Evolutionary conservation across 352 stramenopile genomes (phyloP).

Genomic region (Phytophthora cajani): DNA sequence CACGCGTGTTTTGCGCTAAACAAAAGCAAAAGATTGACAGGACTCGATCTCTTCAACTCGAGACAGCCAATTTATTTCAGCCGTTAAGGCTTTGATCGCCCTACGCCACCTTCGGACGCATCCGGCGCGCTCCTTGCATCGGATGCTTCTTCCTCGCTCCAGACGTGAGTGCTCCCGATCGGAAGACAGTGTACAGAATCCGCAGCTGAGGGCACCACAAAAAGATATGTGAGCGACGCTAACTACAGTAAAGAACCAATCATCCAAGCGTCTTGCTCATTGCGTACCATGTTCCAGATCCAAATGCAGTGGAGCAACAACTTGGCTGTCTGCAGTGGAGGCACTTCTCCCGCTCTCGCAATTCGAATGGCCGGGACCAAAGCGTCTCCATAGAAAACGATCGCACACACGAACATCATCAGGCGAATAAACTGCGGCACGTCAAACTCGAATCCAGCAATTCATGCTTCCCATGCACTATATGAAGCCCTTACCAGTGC

Average conservation of each 20-base stretch:
- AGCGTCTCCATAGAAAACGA: conserved; percentile 68
- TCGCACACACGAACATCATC: conserved; percentile 57
- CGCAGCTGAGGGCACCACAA: conserved; percentile 25
- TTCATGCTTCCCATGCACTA: not conserved
- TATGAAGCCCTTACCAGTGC: conserved; percentile 39
- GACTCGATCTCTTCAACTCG: too few species aligned
- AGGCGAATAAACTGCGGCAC: conserved; percentile 61
- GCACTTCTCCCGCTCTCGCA: conserved; percentile 9
- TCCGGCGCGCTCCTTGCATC: conserved; percentile 15
- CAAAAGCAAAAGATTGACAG: too few species aligned
- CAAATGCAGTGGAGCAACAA: conserved; percentile 47
- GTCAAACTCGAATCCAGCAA: conserved; percentile 3
- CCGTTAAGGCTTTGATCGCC: not conserved
- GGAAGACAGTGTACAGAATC: conserved; percentile 44
- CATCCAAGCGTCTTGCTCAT: not conserved
- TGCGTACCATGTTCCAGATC: conserved; percentile 48
- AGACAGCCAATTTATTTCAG: too few species aligned
- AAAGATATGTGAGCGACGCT: not conserved
- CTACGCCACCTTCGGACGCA: conserved; percentile 33
- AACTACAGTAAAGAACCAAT: not conserved
- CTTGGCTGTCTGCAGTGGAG: conserved; percentile 21
- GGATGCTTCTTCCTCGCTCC: conserved; percentile 10
- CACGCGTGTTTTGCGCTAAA: too few species aligned
- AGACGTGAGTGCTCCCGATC: conserved; percentile 36
- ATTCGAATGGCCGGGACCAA: conserved; percentile 47